Evolutionary conservation across 1,139 yeast genomes (phyloP).

Genomic region (Magnusiomyces suaveolens): DNA sequence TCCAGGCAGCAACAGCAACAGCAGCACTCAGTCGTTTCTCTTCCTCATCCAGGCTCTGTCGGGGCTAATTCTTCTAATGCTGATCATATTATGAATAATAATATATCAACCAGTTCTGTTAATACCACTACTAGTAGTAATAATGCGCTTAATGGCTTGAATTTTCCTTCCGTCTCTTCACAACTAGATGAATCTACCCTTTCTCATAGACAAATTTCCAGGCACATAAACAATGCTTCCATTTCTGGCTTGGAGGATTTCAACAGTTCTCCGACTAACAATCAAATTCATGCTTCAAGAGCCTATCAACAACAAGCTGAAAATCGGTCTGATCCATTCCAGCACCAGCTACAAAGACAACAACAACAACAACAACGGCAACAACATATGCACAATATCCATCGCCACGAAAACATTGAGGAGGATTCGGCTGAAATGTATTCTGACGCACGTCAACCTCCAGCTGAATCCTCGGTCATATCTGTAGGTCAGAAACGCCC

Average conservation of each 20-base stretch:
- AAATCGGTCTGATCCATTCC: not conserved
- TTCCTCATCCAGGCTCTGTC: not conserved
- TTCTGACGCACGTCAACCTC: not conserved
- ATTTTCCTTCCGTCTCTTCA: not conserved
- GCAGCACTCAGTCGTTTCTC: not conserved
- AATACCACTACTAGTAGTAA: not conserved
- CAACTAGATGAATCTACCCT: not conserved
- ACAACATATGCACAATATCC: not conserved
- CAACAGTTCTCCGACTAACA: not conserved
- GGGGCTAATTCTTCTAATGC: not conserved
- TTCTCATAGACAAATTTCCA: not conserved
- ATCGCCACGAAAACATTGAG: not conserved
- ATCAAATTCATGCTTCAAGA: not conserved
- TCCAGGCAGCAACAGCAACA: constrained; percentile 1
- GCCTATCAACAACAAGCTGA: not conserved
- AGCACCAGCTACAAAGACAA: not conserved
- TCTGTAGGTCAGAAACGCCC: not conserved
- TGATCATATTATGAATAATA: not conserved
- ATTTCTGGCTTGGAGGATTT: not conserved
- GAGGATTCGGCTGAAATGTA: not conserved
- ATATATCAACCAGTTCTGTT: not conserved
- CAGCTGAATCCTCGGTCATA: not conserved
- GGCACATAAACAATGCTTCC: not conserved
- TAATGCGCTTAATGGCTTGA: not conserved
- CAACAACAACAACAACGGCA: not conserved